phyloP scores from a whole-genome alignment of 495 filamentous ascomycete genomes.

The Pyrenula aspistea region DNA sequence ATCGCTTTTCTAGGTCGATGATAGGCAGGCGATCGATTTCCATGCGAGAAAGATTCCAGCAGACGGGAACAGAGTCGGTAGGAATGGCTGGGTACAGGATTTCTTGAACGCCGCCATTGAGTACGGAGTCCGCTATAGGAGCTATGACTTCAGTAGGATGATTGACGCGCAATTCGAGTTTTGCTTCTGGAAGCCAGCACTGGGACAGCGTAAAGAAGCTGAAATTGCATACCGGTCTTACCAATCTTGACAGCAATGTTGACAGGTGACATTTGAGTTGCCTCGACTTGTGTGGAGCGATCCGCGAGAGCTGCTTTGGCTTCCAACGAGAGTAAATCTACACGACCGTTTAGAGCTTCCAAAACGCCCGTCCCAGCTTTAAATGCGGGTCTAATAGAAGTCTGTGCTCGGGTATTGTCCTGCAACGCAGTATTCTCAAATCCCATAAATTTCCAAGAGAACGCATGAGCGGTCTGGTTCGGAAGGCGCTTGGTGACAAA shows the following conservation, averaged over 20 bases:
- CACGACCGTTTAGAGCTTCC: not conserved
- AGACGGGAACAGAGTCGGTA: slow-evolving; percentile 5
- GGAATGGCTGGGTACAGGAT: slow-evolving; percentile 18
- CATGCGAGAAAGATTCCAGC: slow-evolving; percentile 26
- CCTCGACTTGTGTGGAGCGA: slow-evolving; percentile 8
- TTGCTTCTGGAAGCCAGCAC: slow-evolving; percentile 14
- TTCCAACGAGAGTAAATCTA: not conserved
- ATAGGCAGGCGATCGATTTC: slow-evolving; percentile 29
- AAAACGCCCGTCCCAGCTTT: not conserved
- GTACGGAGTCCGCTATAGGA: slow-evolving; percentile 13
- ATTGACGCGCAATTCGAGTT: slow-evolving; percentile 28
- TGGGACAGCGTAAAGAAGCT: slow-evolving; percentile 27
- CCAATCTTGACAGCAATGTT: slow-evolving; percentile 11
- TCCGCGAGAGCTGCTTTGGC: not conserved
- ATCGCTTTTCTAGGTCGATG: slow-evolving; percentile 16
- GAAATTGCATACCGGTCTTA: slow-evolving; percentile 9
- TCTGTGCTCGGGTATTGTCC: not conserved
- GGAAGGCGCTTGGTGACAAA: slow-evolving; percentile 21
- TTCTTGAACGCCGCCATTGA: slow-evolving; percentile 9
- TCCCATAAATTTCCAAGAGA: not conserved
- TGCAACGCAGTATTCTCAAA: not conserved
- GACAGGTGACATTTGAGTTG: slow-evolving; percentile 11
- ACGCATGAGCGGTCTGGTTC: slow-evolving; percentile 10
- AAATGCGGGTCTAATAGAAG: not conserved
- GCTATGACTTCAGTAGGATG: slow-evolving; percentile 33